These are phyloP conservation scores for Plenodomus biglobosus DNA, from an alignment of 2,329 filamentous ascomycete species.

Conservation along the genomic window DNA sequence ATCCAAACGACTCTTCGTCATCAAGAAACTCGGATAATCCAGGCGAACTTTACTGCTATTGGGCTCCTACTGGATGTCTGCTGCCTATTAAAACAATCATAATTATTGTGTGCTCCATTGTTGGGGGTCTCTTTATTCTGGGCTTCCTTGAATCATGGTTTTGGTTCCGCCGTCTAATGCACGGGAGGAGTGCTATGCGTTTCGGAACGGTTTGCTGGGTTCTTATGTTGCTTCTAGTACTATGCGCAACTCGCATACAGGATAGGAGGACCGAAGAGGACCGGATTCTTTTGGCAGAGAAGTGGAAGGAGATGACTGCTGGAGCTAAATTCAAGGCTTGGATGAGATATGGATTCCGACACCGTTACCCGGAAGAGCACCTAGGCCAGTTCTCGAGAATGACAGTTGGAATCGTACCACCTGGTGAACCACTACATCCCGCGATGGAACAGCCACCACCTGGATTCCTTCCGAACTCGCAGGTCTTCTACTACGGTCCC, in stretches of 20 bases:
- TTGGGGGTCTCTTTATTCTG: constrained; percentile 35
- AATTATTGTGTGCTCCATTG: constrained; percentile 32
- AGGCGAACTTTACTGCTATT: constrained; percentile 8
- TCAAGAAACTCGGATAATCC: constrained; percentile 6
- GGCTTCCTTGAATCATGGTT: constrained; percentile 38
- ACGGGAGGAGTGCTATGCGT: constrained; percentile 32
- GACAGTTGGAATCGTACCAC: constrained; percentile 34
- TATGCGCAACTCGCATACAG: constrained; percentile 39
- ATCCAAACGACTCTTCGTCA: background rate
- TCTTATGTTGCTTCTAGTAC: constrained; percentile 31
- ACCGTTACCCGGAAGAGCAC: constrained; percentile 31
- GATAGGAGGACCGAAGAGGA: constrained; percentile 34
- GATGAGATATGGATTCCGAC: constrained; percentile 37
- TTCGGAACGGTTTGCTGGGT: constrained; percentile 39
- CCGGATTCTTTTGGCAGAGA: constrained; percentile 31
- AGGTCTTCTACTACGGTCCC: constrained; percentile 28
- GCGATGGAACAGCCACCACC: constrained; percentile 25
- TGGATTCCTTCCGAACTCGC: constrained; percentile 8
- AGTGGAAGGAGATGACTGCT: constrained; percentile 32
- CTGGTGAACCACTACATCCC: constrained; percentile 26
- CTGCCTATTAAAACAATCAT: constrained; percentile 20
- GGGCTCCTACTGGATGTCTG: constrained; percentile 17
- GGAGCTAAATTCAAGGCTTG: constrained; percentile 37
- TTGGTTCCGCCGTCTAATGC: constrained; percentile 42
- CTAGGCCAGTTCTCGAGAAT: constrained; percentile 34